phyloP scores from a whole-genome alignment of 257 asterid species.

The Rehmannia glutinosa region DNA sequence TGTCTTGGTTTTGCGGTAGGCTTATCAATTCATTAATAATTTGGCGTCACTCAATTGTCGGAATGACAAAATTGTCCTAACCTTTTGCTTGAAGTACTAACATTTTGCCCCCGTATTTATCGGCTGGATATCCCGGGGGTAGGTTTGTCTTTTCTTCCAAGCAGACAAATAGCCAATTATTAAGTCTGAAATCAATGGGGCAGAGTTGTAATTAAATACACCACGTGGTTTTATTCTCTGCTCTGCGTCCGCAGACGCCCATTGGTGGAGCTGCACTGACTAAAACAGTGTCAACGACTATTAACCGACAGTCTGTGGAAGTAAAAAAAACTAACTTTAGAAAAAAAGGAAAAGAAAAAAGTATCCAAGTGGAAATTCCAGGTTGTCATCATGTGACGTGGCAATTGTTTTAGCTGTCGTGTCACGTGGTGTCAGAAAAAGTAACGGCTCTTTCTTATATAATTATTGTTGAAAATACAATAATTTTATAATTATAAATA shows the following conservation, averaged over 20 bases:
- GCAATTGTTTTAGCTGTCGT: conserved; percentile 11
- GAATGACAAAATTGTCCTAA: conserved; percentile 29
- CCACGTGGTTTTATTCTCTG: not conserved
- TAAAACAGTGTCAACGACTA: not conserved
- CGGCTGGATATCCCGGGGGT: conserved; percentile 30
- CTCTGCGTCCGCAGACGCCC: conserved; percentile 15
- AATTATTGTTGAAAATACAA: no score
- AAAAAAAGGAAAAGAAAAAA: not conserved
- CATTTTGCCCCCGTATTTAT: conserved; percentile 24
- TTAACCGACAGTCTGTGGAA: conserved; percentile 29
- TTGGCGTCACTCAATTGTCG: not conserved
- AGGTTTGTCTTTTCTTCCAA: conserved; percentile 29
- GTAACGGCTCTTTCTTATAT: conserved; percentile 14
- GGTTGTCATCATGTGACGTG: conserved; percentile 30
- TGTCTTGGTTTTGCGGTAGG: no score
- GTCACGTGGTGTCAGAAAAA: conserved; percentile 38
- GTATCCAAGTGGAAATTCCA: conserved; percentile 7
- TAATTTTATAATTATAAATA: no score
- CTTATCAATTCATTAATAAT: not conserved
- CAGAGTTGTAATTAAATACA: conserved; percentile 22
- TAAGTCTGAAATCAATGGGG: conserved; percentile 12
- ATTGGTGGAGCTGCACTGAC: conserved; percentile 27
- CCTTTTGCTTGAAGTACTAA: not conserved
- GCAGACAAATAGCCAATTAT: conserved; percentile 9
- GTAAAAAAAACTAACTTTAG: no score